Percentiles rank a stretch among this genome's conserved stretches.
Evolutionary conservation across 2,329 filamentous ascomycete genomes (phyloP).

Genomic region (Tolypocladium cylindrosporum): DNA sequence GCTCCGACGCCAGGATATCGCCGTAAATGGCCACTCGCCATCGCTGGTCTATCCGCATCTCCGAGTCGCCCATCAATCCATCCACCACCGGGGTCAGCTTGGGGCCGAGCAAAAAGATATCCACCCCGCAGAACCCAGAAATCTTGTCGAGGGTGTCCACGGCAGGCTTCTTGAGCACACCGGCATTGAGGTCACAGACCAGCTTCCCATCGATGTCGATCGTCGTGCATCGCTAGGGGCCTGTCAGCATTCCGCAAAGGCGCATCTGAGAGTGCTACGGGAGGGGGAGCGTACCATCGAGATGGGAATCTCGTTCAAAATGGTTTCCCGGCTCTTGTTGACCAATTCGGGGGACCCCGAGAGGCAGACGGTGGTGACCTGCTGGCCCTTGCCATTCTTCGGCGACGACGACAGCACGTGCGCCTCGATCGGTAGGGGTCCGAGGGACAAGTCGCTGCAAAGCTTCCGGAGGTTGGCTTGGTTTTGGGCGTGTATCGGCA

Average conservation of each 20-base stretch:
- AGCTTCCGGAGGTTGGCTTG: constrained; percentile 68
- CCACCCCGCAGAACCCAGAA: constrained; percentile 80
- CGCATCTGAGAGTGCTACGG: background rate
- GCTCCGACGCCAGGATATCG: constrained; percentile 88
- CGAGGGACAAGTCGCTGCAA: constrained; percentile 72
- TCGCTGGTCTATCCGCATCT: constrained; percentile 79
- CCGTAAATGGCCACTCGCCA: constrained; percentile 92
- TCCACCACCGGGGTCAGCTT: constrained; percentile 74
- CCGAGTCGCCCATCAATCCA: constrained; percentile 64
- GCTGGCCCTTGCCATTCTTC: constrained; percentile 55
- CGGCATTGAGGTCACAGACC: constrained; percentile 62
- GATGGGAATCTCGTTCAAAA: constrained; percentile 86
- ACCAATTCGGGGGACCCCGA: constrained; percentile 82
- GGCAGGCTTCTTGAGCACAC: constrained; percentile 64
- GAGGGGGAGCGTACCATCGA: constrained; percentile 60
- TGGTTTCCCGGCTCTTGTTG: constrained; percentile 78
- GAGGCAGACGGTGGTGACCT: constrained; percentile 81
- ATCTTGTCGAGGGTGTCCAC: constrained; percentile 80
- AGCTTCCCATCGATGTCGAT: constrained; percentile 90
- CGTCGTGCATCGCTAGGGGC: constrained; percentile 63
- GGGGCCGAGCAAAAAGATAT: constrained; percentile 90
- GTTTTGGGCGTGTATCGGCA: constrained; percentile 87
- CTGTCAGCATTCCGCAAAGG: constrained; percentile 4
- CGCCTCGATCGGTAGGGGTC: constrained; percentile 65
- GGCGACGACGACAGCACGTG: constrained; percentile 75